Conservation (phyloP, 352 stramenopile genomes). For the Lagenidium sp. region DNA sequence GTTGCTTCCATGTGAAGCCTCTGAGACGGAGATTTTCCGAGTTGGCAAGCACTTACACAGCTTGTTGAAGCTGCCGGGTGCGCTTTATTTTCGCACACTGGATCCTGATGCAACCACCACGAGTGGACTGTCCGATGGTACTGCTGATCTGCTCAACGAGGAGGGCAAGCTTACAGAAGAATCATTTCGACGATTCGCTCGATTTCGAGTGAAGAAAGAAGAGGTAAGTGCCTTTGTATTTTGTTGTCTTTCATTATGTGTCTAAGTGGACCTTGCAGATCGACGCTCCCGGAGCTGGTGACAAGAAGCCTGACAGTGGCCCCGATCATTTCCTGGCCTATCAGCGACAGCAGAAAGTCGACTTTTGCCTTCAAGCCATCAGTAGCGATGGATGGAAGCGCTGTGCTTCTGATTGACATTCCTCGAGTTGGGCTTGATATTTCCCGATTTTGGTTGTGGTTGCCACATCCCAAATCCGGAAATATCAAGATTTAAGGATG, state of each 20-base stretch:
- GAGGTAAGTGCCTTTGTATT: slow-evolving; percentile 18
- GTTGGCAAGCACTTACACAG: slow-evolving; percentile 63
- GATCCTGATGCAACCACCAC: no score
- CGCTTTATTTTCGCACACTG: slow-evolving; percentile 50
- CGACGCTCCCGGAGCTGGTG: slow-evolving; percentile 6
- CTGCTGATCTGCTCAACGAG: slow-evolving; percentile 26
- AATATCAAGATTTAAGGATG: no score
- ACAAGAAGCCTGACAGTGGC: slow-evolving; percentile 12
- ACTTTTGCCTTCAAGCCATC: slow-evolving; percentile 48
- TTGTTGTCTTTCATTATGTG: slow-evolving; percentile 7
- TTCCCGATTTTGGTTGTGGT: no score
- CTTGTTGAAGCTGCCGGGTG: slow-evolving; percentile 50
- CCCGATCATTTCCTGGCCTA: slow-evolving; percentile 53
- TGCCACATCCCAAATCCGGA: no score
- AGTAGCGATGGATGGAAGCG: slow-evolving; percentile 27
- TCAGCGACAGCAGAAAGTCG: slow-evolving; percentile 43
- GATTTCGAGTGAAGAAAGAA: slow-evolving; percentile 56
- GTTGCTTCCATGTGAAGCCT: slow-evolving; percentile 40
- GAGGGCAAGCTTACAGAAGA: slow-evolving; percentile 56
- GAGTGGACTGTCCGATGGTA: no score
- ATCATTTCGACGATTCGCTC: slow-evolving; percentile 52
- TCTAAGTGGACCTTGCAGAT: neutral
- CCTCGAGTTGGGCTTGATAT: no score
- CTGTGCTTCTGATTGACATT: slow-evolving; percentile 12
- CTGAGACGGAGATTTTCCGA: slow-evolving; percentile 61